These are phyloP conservation scores for Astrocystis sublimbata DNA, from an alignment of 495 filamentous ascomycete genomes.

Conservation along the genomic window DNA sequence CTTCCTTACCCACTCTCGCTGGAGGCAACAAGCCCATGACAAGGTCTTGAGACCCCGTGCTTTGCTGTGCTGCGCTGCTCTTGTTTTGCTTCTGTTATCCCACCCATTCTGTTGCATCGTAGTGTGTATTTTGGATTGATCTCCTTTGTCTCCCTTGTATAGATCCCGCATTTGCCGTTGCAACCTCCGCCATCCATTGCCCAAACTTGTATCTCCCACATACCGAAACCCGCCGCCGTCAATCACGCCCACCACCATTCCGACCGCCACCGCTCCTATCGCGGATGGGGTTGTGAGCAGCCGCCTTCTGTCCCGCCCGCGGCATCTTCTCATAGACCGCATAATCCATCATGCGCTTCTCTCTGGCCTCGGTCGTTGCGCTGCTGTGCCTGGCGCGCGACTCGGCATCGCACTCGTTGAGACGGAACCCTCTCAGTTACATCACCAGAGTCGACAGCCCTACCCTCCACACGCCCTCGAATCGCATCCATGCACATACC, in stretches of 20 bases:
- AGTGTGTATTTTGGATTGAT: neutral
- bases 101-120: too few species aligned
- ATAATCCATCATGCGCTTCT: slow-evolving; percentile 31
- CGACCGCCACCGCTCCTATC: neutral
- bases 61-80: too few species aligned
- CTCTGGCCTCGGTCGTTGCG: slow-evolving; percentile 27
- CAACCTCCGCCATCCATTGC: neutral
- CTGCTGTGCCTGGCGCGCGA: slow-evolving; percentile 26
- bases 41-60: neutral
- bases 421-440: slow-evolving; percentile 73
- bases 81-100: neutral
- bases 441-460: slow-evolving; percentile 73
- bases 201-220: too few species aligned
- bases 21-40: too few species aligned
- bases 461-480: slow-evolving; percentile 73
- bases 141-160: neutral
- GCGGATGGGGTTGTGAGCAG: slow-evolving; percentile 32
- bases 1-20: too few species aligned
- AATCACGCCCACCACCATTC: too few species aligned
- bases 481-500: slow-evolving; percentile 74
- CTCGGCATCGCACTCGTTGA: slow-evolving; percentile 65
- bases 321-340: slow-evolving; percentile 27
- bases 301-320: slow-evolving; percentile 25
- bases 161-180: slow-evolving; percentile 1
- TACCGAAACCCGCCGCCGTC: too few species aligned